Conservation (phyloP, 768 basidiomycete genomes). For the Hydnum rufescens region DNA sequence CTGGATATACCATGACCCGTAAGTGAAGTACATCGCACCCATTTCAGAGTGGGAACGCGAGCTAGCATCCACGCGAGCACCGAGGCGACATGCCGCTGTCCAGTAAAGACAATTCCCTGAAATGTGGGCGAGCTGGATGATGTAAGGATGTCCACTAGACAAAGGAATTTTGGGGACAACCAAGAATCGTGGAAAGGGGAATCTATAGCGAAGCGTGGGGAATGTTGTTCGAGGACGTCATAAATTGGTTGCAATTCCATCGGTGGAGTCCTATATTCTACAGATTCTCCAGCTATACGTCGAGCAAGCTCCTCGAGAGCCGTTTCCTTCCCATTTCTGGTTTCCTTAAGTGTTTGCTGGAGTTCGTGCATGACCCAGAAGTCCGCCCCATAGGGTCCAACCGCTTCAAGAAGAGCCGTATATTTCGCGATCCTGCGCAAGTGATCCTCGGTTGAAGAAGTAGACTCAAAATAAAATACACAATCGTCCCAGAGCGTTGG, state of each 20-base stretch:
- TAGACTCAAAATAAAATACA: not conserved
- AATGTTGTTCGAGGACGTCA: slow-evolving; percentile 4
- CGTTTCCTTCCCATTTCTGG: not conserved
- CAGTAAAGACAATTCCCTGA: slow-evolving; percentile 74
- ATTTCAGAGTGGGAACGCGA: slow-evolving; percentile 34
- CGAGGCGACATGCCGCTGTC: slow-evolving; percentile 62
- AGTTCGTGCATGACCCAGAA: slow-evolving; percentile 23
- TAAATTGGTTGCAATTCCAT: slow-evolving; percentile 11
- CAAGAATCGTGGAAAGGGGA: slow-evolving; percentile 24
- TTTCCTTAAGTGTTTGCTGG: not conserved
- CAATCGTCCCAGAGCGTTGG: slow-evolving; percentile 14
- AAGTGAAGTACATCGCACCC: slow-evolving; percentile 41
- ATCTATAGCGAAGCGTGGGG: not conserved
- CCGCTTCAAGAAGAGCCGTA: slow-evolving; percentile 33
- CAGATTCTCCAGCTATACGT: not conserved
- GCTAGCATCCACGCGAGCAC: slow-evolving; percentile 47
- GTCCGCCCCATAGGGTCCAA: slow-evolving; percentile 62
- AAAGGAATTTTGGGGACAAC: slow-evolving; percentile 53
- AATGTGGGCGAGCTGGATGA: slow-evolving; percentile 24
- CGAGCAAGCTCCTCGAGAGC: not conserved
- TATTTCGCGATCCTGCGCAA: slow-evolving; percentile 22
- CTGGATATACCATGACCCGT: slow-evolving; percentile 45
- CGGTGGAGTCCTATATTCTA: not conserved
- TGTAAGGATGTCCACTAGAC: slow-evolving; percentile 37
- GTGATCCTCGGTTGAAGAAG: not conserved